phyloP scores from a whole-genome alignment of 345 rosid genomes.

The Eucalyptus marginata region DNA sequence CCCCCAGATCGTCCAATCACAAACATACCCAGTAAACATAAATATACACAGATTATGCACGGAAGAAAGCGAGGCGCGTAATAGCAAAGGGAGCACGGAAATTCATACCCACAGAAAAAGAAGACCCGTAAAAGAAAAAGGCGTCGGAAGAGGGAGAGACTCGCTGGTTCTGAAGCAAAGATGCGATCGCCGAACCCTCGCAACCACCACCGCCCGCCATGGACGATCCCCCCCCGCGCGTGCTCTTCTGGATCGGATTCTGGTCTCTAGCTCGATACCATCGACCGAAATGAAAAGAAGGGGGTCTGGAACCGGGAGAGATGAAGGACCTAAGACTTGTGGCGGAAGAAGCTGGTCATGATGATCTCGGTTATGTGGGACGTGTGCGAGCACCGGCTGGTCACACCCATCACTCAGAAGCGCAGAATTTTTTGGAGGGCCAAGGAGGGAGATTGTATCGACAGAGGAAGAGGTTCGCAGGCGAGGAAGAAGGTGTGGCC shows the following conservation, averaged over 20 bases:
- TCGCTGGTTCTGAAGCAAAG: slow-evolving; percentile 27
- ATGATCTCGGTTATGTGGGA: slow-evolving; percentile 69
- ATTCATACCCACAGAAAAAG: slow-evolving; percentile 29
- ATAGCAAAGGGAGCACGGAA: neutral
- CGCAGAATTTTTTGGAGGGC: neutral
- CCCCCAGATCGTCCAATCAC: neutral
- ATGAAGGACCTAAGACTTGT: slow-evolving; percentile 15
- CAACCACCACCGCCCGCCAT: slow-evolving; percentile 3
- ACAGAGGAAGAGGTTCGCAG: neutral
- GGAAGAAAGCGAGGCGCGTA: neutral
- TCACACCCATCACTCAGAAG: slow-evolving; percentile 60
- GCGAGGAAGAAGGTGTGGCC: neutral
- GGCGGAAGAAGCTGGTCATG: slow-evolving; percentile 82
- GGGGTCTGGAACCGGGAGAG: neutral
- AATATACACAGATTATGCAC: neutral
- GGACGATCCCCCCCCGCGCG: slow-evolving; percentile 12
- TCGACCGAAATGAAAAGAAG: neutral
- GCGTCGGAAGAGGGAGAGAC: slow-evolving; percentile 24
- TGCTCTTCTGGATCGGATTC: neutral
- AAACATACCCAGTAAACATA: neutral
- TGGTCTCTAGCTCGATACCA: neutral
- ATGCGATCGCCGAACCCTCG: slow-evolving; percentile 16
- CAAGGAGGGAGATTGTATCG: neutral
- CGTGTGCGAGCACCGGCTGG: slow-evolving; percentile 50
- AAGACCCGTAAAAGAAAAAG: slow-evolving; percentile 32